Base-by-base conservation (phyloP, 345 rosid species). In the Adansonia digitata region DNA sequence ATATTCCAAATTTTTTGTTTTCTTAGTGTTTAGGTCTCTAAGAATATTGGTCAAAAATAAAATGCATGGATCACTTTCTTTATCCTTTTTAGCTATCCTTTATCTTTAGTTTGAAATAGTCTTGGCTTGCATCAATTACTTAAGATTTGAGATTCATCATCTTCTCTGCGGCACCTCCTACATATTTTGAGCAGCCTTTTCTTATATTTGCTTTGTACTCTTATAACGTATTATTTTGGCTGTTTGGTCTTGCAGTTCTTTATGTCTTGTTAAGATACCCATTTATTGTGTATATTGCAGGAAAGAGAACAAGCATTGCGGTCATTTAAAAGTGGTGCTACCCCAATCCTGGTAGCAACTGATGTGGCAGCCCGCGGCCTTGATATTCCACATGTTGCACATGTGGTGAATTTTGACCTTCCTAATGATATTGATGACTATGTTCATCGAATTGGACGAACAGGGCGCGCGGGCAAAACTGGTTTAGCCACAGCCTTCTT, bases 401-500 rank as follows among this genome's bases (percentile, higher is more conserved):
- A 94, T 51, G 98, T 94, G 3, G 96, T 94, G 69, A 94, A 92
- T 79, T 94, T 94, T 67, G 98, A 94, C 81, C 94, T 94, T 45
- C 98, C 98, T 6, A 92, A 92, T 72, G 98, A 94, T 77, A 94
- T 94, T 40, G 97, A 94, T 72, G 98, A 94, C 82, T 94, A 94
- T 53, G 98, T 94, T 40, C 98, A 94, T 78, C 93, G 98, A 13
- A 94, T 94, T 73, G 98, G 98, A 79, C 77, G 98, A 22, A 94
- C 98, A 49, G 98, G 98, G 40, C 89, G 98, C 63, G 98, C 98
- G 24, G 98, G 98, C 53, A 94, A 94, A 70, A 59, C 86, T 56
- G 98, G 98, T 62, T 78, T 94, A 49, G 98, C 98, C 2, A 94
- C 98, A 51, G 97, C 98, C 77, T 94, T 94, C 86, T 94, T 94